These are phyloP conservation scores for Coemansia sp. DNA, from an alignment of 192 early-diverging fungal species.

Conservation along the genomic window DNA sequence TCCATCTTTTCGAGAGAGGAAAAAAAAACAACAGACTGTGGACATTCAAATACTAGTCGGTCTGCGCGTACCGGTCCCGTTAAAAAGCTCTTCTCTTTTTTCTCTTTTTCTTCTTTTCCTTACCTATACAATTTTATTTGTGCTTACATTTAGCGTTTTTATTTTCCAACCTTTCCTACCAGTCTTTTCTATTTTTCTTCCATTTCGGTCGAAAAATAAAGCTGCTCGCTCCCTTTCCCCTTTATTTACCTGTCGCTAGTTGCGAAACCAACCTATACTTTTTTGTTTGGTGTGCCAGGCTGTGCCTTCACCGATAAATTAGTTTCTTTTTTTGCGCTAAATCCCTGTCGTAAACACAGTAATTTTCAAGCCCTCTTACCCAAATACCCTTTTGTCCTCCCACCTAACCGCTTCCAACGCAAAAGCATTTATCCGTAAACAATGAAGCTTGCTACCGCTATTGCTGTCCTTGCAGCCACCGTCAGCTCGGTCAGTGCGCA, in stretches of 20 bases:
- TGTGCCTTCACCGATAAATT: constrained; percentile 26
- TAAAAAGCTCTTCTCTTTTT: constrained; percentile 7
- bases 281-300: constrained; percentile 25
- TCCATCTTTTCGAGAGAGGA: not conserved
- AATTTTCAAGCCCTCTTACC: not conserved
- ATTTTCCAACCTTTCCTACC: not conserved
- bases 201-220: not conserved
- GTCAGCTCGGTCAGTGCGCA: constrained; percentile 18
- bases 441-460: constrained; percentile 44
- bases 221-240: not conserved
- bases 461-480: constrained; percentile 23
- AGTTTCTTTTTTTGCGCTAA: not conserved
- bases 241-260: constrained; percentile 9
- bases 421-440: constrained; percentile 1
- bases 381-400: not conserved
- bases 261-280: constrained; percentile 2
- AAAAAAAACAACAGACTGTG: not conserved
- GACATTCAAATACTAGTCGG: constrained; percentile 16
- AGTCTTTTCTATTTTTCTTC: constrained; percentile 5
- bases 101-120: constrained; percentile 10
- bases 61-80: constrained; percentile 13
- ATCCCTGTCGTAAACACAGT: not conserved
- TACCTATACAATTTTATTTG: constrained; percentile 10
- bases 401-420: not conserved
- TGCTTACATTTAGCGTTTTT: constrained; percentile 17